phyloP scores from a whole-genome alignment of 768 basidiomycete genomes.

The Lentinula edodes region DNA sequence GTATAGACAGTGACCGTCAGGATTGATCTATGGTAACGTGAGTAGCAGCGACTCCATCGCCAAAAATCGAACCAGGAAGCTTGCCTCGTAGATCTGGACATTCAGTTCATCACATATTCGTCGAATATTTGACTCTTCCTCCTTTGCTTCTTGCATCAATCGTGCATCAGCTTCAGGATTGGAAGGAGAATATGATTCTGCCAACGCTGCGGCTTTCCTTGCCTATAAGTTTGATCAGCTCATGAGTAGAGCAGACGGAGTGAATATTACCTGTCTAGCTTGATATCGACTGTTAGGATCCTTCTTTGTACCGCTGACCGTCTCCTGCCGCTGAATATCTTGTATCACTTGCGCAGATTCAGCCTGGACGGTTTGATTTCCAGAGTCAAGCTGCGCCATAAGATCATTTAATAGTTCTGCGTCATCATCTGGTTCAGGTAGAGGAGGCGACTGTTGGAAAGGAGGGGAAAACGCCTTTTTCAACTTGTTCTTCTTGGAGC shows the following conservation, averaged over 20 bases:
- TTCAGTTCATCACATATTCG: conserved; percentile 60
- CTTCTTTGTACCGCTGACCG: conserved; percentile 36
- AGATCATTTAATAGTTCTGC: conserved; percentile 71
- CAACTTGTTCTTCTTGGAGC: conserved; percentile 52
- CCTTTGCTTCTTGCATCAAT: conserved; percentile 57
- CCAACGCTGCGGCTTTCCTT: conserved; percentile 63
- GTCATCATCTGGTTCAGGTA: conserved; percentile 30
- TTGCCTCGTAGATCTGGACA: conserved; percentile 62
- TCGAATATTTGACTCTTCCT: conserved; percentile 62
- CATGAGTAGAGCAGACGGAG: neutral
- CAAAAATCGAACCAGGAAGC: conserved; percentile 8
- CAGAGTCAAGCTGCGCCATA: conserved; percentile 67
- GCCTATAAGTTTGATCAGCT: conserved; percentile 38
- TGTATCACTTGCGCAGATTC: conserved; percentile 45
- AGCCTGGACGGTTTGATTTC: conserved; percentile 42
- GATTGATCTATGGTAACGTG: conserved; percentile 59
- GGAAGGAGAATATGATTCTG: conserved; percentile 42
- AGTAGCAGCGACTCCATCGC: neutral
- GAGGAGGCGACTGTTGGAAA: conserved; percentile 23
- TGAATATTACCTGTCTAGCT: conserved; percentile 58
- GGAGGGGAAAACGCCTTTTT: conserved; percentile 37
- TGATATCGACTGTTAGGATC: conserved; percentile 60
- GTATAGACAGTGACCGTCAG: conserved; percentile 96
- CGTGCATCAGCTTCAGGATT: conserved; percentile 58
- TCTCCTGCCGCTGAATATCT: conserved; percentile 38